Evolutionary conservation across 192 early-diverging fungal species (phyloP).

Genomic region (Coemansia pectinata): DNA sequence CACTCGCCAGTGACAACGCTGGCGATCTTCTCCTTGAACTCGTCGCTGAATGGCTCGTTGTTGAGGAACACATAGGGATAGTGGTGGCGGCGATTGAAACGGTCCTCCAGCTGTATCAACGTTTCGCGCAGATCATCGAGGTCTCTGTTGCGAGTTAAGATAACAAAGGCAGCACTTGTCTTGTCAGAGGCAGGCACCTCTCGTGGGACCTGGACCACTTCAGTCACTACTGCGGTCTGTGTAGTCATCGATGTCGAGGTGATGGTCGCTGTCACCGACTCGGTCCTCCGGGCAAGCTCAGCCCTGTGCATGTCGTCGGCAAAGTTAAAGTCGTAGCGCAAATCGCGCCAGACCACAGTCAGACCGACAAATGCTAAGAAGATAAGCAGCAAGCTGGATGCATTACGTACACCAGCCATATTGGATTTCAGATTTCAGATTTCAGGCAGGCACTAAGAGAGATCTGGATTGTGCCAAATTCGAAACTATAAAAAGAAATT

Average conservation of each 20-base stretch:
- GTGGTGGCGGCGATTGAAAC: slow-evolving; percentile 72
- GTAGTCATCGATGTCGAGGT: slow-evolving; percentile 17
- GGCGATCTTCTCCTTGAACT: slow-evolving; percentile 60
- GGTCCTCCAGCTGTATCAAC: slow-evolving; percentile 64
- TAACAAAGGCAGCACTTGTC: slow-evolving; percentile 60
- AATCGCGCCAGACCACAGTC: slow-evolving; percentile 33
- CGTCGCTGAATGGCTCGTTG: slow-evolving; percentile 68
- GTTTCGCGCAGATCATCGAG: slow-evolving; percentile 57
- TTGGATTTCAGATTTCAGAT: neutral
- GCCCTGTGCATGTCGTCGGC: slow-evolving; percentile 39
- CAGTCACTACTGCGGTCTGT: slow-evolving; percentile 17
- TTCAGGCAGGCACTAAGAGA: too few relatives aligned
- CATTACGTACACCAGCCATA: slow-evolving; percentile 21
- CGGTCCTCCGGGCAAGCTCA: slow-evolving; percentile 26
- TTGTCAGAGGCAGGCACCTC: slow-evolving; percentile 50
- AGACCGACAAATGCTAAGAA: slow-evolving; percentile 31
- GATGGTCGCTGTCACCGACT: slow-evolving; percentile 27
- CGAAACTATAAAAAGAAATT: too few relatives aligned
- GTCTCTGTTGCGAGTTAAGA: slow-evolving; percentile 68
- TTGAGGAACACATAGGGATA: slow-evolving; percentile 85
- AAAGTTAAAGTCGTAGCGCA: slow-evolving; percentile 46
- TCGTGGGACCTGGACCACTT: slow-evolving; percentile 30
- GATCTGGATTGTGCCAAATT: too few relatives aligned
- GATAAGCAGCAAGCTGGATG: slow-evolving; percentile 30
- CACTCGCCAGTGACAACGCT: slow-evolving; percentile 31